Conservation (phyloP, 1,284 basidiomycete species). For the Ustilago hordei region DNA sequence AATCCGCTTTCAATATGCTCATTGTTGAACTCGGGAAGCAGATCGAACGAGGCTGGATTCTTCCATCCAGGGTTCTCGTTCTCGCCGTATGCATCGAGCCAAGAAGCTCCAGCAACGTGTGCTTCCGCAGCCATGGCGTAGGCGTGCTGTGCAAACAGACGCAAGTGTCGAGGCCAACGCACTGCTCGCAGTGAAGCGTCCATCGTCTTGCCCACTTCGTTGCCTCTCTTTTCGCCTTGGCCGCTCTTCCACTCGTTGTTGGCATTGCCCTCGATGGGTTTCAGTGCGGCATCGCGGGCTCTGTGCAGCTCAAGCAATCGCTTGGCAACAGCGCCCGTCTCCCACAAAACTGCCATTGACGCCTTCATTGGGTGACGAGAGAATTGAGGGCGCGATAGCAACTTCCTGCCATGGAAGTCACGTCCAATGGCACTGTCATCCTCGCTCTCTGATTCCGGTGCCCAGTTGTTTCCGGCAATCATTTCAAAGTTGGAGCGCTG, state of each 20-base stretch:
- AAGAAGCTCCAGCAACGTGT: slow-evolving; percentile 45
- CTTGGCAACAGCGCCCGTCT: slow-evolving; percentile 42
- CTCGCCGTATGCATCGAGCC: slow-evolving; percentile 33
- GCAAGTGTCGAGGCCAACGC: slow-evolving; percentile 58
- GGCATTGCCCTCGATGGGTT: slow-evolving; percentile 31
- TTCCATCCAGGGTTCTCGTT: slow-evolving; percentile 40
- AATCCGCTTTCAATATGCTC: slow-evolving; percentile 44
- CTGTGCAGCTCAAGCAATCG: slow-evolving; percentile 36
- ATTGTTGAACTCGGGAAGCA: slow-evolving; percentile 36
- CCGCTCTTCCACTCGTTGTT: slow-evolving; percentile 16
- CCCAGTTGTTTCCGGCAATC: slow-evolving; percentile 37
- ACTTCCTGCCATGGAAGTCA: slow-evolving; percentile 41
- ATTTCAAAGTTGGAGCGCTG: slow-evolving; percentile 51
- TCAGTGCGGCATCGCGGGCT: slow-evolving; percentile 43
- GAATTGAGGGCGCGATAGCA: slow-evolving; percentile 49
- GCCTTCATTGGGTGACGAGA: slow-evolving; percentile 49
- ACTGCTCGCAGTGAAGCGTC: slow-evolving; percentile 48
- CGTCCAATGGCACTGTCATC: slow-evolving; percentile 36
- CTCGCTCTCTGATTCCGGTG: slow-evolving; percentile 45
- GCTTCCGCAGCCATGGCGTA: slow-evolving; percentile 59
- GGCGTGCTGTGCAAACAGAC: slow-evolving; percentile 53
- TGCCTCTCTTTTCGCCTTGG: slow-evolving; percentile 51
- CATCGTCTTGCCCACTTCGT: slow-evolving; percentile 54
- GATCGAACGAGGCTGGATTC: slow-evolving; percentile 42
- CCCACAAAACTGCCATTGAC: slow-evolving; percentile 50